These are phyloP conservation scores for Pittosporum tobira DNA, from an alignment of 129 eudicot genomes.

Conservation along the genomic window DNA sequence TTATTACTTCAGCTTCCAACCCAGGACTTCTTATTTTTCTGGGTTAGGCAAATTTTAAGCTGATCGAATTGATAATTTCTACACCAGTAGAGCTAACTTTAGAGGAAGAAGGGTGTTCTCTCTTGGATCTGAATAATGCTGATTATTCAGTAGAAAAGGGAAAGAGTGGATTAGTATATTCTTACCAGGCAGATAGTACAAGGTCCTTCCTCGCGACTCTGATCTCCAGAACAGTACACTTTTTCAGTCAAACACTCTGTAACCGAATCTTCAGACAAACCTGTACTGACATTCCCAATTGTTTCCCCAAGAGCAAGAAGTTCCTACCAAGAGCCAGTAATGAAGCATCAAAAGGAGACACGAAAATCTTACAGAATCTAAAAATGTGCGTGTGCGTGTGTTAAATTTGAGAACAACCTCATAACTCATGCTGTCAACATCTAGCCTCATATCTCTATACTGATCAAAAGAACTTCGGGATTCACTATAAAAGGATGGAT, in stretches of 20 bases:
- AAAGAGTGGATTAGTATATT: not conserved
- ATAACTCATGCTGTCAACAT: slow-evolving; percentile 48
- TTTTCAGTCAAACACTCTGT: slow-evolving; percentile 31
- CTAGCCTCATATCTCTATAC: slow-evolving; percentile 54
- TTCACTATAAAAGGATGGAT: slow-evolving; percentile 23
- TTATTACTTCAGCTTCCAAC: no score
- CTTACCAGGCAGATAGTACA: slow-evolving; percentile 60
- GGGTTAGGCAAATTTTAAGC: no score
- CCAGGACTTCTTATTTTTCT: no score
- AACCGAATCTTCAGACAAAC: slow-evolving; percentile 41
- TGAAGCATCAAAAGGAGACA: not conserved
- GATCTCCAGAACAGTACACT: slow-evolving; percentile 10
- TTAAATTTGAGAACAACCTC: slow-evolving; percentile 38
- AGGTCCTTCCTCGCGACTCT: slow-evolving; percentile 21
- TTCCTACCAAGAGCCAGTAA: slow-evolving; percentile 28
- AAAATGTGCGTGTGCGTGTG: no score
- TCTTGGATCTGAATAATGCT: not conserved
- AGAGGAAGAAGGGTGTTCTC: no score
- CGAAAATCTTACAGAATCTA: not conserved
- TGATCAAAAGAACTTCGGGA: slow-evolving; percentile 38
- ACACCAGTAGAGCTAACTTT: not conserved
- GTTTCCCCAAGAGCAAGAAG: slow-evolving; percentile 50
- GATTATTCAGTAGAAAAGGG: not conserved
- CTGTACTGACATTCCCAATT: slow-evolving; percentile 46
- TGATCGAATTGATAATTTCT: no score